These are phyloP conservation scores for Psilocybe cubensis DNA, from an alignment of 768 basidiomycete genomes.

Conservation along the genomic window DNA sequence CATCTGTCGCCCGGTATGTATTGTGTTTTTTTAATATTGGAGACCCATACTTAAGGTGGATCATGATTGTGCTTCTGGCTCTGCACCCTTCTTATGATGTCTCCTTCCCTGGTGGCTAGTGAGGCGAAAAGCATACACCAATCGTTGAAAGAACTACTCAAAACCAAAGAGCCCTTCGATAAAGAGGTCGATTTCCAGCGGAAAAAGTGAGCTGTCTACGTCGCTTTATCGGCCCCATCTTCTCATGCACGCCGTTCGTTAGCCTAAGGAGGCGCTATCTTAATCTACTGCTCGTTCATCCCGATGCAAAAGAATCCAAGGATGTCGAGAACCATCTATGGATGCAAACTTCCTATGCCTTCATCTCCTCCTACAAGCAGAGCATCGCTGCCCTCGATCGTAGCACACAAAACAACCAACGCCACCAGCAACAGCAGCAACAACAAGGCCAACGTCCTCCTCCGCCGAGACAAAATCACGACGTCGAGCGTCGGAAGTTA, in stretches of 20 bases:
- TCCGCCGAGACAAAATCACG: conserved; percentile 39
- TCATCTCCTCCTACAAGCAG: conserved; percentile 84
- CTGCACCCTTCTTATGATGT: conserved; percentile 13
- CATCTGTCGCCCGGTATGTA: conserved; percentile 46
- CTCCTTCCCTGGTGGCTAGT: conserved; percentile 40
- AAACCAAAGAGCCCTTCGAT: conserved; percentile 78
- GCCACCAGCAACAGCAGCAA: conserved; percentile 38
- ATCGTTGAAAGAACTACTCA: conserved; percentile 75
- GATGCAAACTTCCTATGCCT: conserved; percentile 90
- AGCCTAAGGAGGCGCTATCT: conserved; percentile 77
- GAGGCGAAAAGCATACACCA: conserved; percentile 81
- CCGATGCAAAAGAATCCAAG: conserved; percentile 72
- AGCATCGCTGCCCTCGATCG: conserved; percentile 71
- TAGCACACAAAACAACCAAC: conserved; percentile 43
- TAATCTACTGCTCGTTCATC: conserved; percentile 67
- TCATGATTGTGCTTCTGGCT: conserved; percentile 11
- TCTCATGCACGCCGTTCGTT: conserved; percentile 14
- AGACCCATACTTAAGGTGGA: conserved; percentile 6
- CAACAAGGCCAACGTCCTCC: conserved; percentile 26
- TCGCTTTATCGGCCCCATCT: conserved; percentile 16
- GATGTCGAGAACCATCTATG: conserved; percentile 85
- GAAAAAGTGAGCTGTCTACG: conserved; percentile 67
- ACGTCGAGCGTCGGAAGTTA: conserved; percentile 86
- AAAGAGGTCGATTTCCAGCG: conserved; percentile 86
- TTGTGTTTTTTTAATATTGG: conserved; percentile 15